Evolutionary conservation across 2,329 filamentous ascomycete genomes (phyloP).

Genomic region (Furcasterigmium sp.): DNA sequence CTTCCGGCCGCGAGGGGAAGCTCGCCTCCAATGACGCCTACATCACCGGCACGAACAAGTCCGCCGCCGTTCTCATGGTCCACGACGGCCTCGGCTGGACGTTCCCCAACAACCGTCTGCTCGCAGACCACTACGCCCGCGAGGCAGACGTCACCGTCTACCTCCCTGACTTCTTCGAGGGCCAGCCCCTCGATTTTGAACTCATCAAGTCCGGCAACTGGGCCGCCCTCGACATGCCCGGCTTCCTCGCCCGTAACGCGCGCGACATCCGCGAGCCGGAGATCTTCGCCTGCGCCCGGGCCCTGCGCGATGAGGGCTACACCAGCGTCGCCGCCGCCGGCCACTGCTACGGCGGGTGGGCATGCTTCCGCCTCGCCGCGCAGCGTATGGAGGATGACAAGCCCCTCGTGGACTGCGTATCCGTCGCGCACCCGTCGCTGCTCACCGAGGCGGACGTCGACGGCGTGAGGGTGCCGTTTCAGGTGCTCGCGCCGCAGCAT

Average conservation of each 20-base stretch:
- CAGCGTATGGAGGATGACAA: slow-evolving; percentile 18
- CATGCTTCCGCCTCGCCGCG: slow-evolving; percentile 37
- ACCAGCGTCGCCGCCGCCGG: slow-evolving; percentile 36
- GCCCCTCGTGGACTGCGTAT: slow-evolving; percentile 38
- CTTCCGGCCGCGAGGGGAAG: slow-evolving; percentile 23
- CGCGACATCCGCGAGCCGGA: slow-evolving; percentile 32
- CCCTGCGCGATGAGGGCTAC: slow-evolving; percentile 25
- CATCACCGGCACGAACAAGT: slow-evolving; percentile 25
- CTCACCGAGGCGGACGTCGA: slow-evolving; percentile 40
- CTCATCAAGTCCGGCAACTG: slow-evolving; percentile 19
- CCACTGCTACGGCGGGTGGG: slow-evolving; percentile 49
- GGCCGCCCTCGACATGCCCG: slow-evolving; percentile 29
- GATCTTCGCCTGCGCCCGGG: slow-evolving; percentile 29
- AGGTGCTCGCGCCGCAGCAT: slow-evolving; percentile 44
- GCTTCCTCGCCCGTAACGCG: slow-evolving; percentile 28
- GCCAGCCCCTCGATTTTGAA: slow-evolving; percentile 24
- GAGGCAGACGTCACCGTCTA: slow-evolving; percentile 41
- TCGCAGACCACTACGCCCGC: slow-evolving; percentile 40
- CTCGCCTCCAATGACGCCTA: slow-evolving; percentile 28
- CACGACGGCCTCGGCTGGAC: slow-evolving; percentile 37
- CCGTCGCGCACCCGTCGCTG: slow-evolving; percentile 36
- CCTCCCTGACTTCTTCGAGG: slow-evolving; percentile 28
- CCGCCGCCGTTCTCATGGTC: slow-evolving; percentile 28
- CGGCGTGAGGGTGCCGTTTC: slow-evolving; percentile 38
- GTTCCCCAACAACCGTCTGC: slow-evolving; percentile 35